A percentile compares a stretch with the other conserved stretches of the same genome.
phyloP scores from a whole-genome alignment of 805 yeast genomes.

The Maudiozyma serrabonitensis region DNA sequence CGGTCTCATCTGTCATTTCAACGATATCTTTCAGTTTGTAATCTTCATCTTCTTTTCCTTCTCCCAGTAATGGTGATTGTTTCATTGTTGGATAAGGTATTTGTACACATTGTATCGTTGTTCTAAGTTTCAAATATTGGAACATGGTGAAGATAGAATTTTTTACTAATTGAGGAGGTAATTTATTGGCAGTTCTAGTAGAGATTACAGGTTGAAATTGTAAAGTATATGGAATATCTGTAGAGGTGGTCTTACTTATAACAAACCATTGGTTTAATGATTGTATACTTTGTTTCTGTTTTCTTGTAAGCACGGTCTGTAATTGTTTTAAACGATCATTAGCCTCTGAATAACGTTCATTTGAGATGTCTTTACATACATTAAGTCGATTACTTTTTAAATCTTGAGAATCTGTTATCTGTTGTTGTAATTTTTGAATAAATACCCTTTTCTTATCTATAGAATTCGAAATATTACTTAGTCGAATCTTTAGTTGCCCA shows the following conservation, averaged over 20 bases:
- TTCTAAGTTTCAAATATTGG: constrained; percentile 11
- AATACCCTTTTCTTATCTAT: not conserved
- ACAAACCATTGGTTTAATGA: constrained; percentile 16
- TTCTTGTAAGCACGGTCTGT: constrained; percentile 1
- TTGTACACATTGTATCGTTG: constrained; percentile 8
- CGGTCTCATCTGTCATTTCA: not conserved
- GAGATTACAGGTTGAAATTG: constrained; percentile 22
- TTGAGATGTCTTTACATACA: no score
- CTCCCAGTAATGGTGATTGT: not conserved
- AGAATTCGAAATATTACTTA: not conserved
- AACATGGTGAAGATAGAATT: constrained; percentile 16
- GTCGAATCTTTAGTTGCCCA: not conserved
- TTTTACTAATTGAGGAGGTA: constrained; percentile 14
- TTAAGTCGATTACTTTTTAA: no score
- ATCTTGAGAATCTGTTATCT: not conserved
- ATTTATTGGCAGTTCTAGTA: constrained; percentile 11
- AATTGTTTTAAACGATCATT: not conserved
- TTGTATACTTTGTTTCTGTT: constrained; percentile 7
- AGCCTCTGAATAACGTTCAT: no score
- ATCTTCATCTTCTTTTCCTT: not conserved
- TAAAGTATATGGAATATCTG: constrained; percentile 18
- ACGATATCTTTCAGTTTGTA: not conserved
- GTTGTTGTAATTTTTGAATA: not conserved
- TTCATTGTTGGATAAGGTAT: constrained; percentile 8
- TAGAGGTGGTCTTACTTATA: constrained; percentile 13